Evolutionary conservation across 495 filamentous ascomycete genomes (phyloP), one percentile per base, ranked within the genome.

Genomic region (Schizothecium vesticola): DNA sequence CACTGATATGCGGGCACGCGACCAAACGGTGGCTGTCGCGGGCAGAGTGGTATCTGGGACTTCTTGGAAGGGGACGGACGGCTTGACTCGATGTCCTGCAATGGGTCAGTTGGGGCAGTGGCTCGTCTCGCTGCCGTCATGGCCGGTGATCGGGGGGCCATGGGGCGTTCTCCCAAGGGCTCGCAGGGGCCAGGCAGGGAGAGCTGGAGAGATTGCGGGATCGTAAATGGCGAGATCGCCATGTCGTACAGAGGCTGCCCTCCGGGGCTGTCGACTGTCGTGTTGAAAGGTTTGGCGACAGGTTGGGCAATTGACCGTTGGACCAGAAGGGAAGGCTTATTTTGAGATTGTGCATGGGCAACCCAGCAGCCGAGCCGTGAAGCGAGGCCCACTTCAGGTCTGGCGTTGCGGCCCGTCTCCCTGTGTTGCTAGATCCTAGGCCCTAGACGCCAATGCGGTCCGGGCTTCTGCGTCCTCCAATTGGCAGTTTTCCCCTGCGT

Each of bases 21-120:
- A 51, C 43, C 43, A 51, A 51, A 58, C 63, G 63, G 63, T 43
- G 56, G 60, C 60, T 61, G 60, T 61, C 60, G 60, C 43, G 43
- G 8, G 43, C 43, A 51, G 43, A 51, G 59, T 21, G 59, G 26
- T 31, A 61, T 31, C 24, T 51, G 43, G 43, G 43, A 51, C 43
- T 51, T 51, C 43, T 51, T 51, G 43, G 43, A 51, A 51, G 43
- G 43, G 43, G 43, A n/a, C 43, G 16, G 43, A 51, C 43, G 43
- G 43, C 43, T 51, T 51, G 43, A 51, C 43, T n/a, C 43, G 19
- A 51, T 6, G 19, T 51, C 43, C 43, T 51, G 43, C 43, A 51
- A 51, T n/a, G 6, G 3, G 43, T 33, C 31, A 51, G 28, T 51
- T 31, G n/a, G n/a, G n/a, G n/a, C n/a, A 9, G 6, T 12, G 61